These are phyloP conservation scores for Cenchrus americanus DNA, from an alignment of 176 grass and related monocot species.

Conservation along the genomic window DNA sequence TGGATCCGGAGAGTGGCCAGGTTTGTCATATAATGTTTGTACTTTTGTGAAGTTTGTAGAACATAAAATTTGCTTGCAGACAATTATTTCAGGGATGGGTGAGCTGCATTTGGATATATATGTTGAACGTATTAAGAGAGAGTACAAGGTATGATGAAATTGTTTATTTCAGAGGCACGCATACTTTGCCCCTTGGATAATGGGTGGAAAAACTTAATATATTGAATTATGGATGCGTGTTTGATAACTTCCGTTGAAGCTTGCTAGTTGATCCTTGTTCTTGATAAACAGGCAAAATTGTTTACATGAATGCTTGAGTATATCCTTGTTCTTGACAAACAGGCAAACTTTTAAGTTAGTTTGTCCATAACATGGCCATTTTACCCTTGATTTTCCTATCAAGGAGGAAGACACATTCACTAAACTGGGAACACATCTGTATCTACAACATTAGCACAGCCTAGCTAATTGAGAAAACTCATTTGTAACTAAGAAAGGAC, in stretches of 20 bases:
- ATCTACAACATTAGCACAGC: neutral
- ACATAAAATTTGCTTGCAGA: slow-evolving; percentile 55
- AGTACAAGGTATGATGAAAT: slow-evolving; percentile 78
- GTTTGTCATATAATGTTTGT: slow-evolving; percentile 49
- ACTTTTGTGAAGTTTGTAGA: slow-evolving; percentile 21
- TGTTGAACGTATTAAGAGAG: slow-evolving; percentile 92
- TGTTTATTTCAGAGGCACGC: neutral
- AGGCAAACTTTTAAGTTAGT: slow-evolving; percentile 13
- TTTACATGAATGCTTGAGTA: neutral
- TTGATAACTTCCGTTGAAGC: slow-evolving; percentile 18
- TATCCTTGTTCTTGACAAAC: slow-evolving; percentile 13
- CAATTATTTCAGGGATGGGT: slow-evolving; percentile 99
- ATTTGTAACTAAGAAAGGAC: neutral
- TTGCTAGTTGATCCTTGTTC: slow-evolving; percentile 15
- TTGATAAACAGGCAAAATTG: neutral
- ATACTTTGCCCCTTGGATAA: slow-evolving; percentile 7
- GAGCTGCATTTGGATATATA: slow-evolving; percentile 99
- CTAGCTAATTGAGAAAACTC: neutral
- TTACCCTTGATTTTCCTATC: slow-evolving; percentile 5
- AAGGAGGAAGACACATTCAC: slow-evolving; percentile 3
- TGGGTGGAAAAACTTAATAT: neutral
- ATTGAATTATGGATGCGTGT: neutral
- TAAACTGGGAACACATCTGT: neutral
- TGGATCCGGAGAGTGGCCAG: slow-evolving; percentile 92
- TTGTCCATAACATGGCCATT: neutral